phyloP scores from a whole-genome alignment of 2,329 filamentous ascomycete species.

The Calonectria pseudoreteaudii region DNA sequence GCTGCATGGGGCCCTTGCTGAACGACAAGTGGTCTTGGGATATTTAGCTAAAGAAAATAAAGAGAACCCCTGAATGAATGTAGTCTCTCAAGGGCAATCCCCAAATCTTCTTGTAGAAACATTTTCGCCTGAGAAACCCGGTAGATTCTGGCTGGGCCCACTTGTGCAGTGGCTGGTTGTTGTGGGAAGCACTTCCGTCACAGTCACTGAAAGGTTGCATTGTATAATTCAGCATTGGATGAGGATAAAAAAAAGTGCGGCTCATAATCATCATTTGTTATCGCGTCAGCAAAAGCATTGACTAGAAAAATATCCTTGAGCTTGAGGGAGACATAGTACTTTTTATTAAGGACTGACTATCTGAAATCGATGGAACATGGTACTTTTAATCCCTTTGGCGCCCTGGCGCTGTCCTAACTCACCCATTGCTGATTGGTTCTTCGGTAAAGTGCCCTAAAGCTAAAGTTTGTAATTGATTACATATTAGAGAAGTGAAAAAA shows the following conservation, averaged over 20 bases:
- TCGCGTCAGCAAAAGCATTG: neutral
- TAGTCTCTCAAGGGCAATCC: too few relatives aligned
- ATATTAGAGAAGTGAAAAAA: neutral
- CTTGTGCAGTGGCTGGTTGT: too few relatives aligned
- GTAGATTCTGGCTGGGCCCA: too few relatives aligned
- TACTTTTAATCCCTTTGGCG: slow-evolving; percentile 8
- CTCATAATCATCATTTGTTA: neutral
- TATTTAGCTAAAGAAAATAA: too few relatives aligned
- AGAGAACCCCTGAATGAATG: too few relatives aligned
- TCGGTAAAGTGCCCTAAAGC: too few relatives aligned
- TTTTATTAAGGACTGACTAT: slow-evolving; percentile 25
- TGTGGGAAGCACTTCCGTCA: too few relatives aligned
- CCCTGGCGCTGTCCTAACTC: neutral
- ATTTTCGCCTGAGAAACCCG: too few relatives aligned
- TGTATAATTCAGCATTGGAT: neutral
- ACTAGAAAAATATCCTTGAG: neutral
- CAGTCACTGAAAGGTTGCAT: too few relatives aligned
- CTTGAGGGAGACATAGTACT: slow-evolving; percentile 8
- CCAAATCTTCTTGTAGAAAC: too few relatives aligned
- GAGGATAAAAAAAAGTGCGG: neutral
- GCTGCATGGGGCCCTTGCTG: too few relatives aligned
- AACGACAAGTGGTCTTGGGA: too few relatives aligned
- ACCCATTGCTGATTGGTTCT: neutral
- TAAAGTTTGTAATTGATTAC: neutral
- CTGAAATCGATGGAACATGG: slow-evolving; percentile 15